Conservation (phyloP, 768 basidiomycete genomes). For the Gymnopilus dilepis region DNA sequence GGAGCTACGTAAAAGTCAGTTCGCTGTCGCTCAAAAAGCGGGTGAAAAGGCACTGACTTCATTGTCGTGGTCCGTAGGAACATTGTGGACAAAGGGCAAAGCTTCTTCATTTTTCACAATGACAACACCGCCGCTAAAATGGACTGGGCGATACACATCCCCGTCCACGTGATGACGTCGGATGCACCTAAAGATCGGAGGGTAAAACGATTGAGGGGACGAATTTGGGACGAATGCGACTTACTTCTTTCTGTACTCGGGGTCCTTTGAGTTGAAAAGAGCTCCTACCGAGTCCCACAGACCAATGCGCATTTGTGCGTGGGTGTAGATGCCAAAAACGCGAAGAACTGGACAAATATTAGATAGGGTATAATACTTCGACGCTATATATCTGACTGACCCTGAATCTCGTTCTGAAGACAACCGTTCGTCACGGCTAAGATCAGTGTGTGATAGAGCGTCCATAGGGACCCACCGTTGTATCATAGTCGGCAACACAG, state of each 20-base stretch:
- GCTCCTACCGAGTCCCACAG: slow-evolving; percentile 43
- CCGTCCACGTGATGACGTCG: slow-evolving; percentile 12
- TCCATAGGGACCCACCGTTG: slow-evolving; percentile 25
- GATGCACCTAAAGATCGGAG: background rate
- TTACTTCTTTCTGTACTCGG: slow-evolving; percentile 49
- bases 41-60: slow-evolving; percentile 31
- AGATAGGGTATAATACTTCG: background rate
- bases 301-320: slow-evolving; percentile 40
- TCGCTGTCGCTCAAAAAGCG: background rate
- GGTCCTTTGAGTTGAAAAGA: slow-evolving; percentile 43
- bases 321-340: slow-evolving; percentile 45
- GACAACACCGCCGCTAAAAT: background rate
- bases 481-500: slow-evolving; percentile 44
- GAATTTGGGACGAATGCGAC: slow-evolving; percentile 45
- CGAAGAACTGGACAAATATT: slow-evolving; percentile 31
- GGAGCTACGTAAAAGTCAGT: slow-evolving; percentile 35
- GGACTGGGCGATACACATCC: slow-evolving; percentile 50
- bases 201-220: slow-evolving; percentile 8
- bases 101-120: background rate
- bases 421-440: no score
- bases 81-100: background rate
- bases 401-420: slow-evolving; percentile 22
- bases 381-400: slow-evolving; percentile 23
- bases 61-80: slow-evolving; percentile 41
- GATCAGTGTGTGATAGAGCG: no score